Percentiles rank a stretch among this genome's conserved stretches.
Evolutionary conservation across 108 stramenopile genomes (phyloP).

Genomic region (Conticribra weissflogii): DNA sequence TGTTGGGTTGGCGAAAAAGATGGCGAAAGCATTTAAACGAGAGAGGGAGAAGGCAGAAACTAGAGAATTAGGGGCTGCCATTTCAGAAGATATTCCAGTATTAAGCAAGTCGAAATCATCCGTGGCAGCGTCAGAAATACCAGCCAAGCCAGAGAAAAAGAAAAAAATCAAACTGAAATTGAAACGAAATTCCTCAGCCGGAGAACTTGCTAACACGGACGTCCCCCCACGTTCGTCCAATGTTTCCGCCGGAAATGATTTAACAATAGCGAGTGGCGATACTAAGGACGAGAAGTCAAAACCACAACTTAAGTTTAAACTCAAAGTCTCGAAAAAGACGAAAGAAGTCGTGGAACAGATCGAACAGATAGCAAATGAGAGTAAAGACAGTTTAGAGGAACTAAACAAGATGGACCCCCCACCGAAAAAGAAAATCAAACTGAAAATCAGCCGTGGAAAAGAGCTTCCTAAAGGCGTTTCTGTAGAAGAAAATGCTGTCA

Average conservation of each 20-base stretch:
- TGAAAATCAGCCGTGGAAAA: conserved; percentile 48
- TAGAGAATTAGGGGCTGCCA: conserved; percentile 1
- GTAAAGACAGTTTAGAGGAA: background rate
- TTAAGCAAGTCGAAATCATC: background rate
- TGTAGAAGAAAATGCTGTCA: background rate
- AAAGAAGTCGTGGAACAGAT: background rate
- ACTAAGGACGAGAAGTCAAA: conserved; percentile 12
- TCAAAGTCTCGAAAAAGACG: conserved; percentile 26
- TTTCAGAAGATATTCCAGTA: background rate
- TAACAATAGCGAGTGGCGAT: conserved; percentile 3
- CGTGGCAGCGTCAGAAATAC: conserved; percentile 7
- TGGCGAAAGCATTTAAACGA: conserved; percentile 63
- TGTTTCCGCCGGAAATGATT: conserved; percentile 1
- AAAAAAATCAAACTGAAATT: conserved; percentile 33
- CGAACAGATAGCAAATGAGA: background rate
- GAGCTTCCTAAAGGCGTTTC: conserved; percentile 57
- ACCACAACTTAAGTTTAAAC: conserved; percentile 39
- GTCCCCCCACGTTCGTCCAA: background rate
- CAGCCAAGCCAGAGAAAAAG: conserved; percentile 25
- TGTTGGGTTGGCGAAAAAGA: conserved; percentile 64
- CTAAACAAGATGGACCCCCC: background rate
- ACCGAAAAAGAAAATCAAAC: conserved; percentile 23
- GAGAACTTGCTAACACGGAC: background rate
- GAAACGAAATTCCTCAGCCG: conserved; percentile 17
- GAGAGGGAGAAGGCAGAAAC: conserved; percentile 59